Evolutionary conservation across 116 monocot species (phyloP).

Genomic region (Papilionanthe hybrid): DNA sequence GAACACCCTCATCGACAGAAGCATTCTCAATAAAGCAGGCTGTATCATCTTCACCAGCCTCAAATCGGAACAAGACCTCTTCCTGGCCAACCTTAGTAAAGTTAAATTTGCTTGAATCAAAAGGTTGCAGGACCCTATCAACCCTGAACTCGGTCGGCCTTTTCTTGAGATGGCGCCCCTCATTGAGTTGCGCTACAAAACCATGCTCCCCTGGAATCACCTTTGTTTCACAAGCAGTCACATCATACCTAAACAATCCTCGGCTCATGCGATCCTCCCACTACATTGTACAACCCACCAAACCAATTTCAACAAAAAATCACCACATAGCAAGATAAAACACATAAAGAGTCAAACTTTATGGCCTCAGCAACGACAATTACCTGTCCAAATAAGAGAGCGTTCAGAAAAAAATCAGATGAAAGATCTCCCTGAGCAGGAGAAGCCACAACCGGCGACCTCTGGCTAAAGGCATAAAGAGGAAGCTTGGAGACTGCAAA

Average conservation of each 20-base stretch:
- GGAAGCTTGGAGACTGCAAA: constrained; percentile 56
- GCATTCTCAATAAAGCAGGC: constrained; percentile 35
- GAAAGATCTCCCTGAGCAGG: constrained; percentile 19
- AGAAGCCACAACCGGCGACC: not conserved
- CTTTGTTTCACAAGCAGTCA: constrained; percentile 59
- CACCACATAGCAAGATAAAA: not conserved
- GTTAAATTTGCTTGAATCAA: constrained; percentile 63
- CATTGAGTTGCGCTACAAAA: constrained; percentile 64
- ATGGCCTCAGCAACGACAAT: not conserved
- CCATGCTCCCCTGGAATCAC: constrained; percentile 58
- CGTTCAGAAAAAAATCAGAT: constrained; percentile 53
- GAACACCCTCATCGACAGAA: constrained; percentile 6
- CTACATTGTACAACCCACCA: constrained; percentile 13
- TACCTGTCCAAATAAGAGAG: constrained; percentile 64
- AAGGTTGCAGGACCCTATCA: constrained; percentile 67
- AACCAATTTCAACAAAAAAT: not conserved
- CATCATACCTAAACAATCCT: constrained; percentile 65
- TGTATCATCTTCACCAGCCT: constrained; percentile 23
- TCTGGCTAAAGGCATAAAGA: constrained; percentile 39
- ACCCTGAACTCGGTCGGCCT: constrained; percentile 72
- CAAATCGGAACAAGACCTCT: constrained; percentile 65
- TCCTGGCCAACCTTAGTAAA: constrained; percentile 80
- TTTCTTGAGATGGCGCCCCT: constrained; percentile 69
- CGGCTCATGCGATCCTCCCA: constrained; percentile 48
- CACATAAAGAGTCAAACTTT: not conserved